Conservation (phyloP, 345 rosid species). For the Triadica sebifera region DNA sequence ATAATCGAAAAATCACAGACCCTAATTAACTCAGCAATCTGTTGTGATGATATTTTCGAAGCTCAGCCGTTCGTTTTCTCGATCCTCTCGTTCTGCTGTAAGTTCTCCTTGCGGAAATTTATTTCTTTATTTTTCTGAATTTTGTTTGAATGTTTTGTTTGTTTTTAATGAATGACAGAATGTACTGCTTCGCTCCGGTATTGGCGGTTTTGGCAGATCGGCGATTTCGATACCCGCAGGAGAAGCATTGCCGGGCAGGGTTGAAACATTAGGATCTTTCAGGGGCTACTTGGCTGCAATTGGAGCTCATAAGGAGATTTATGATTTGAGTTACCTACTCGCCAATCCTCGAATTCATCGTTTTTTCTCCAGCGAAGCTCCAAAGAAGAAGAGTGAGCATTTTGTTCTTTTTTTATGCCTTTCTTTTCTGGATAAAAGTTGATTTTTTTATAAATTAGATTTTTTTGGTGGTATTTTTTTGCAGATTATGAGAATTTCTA, state of each 20-base stretch:
- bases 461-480: not conserved
- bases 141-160: constrained; percentile 16
- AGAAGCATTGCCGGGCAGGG: not conserved
- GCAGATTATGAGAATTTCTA: constrained; percentile 85
- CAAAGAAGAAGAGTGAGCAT: constrained; percentile 69
- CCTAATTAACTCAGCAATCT: not conserved
- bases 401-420: not conserved
- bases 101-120: constrained; percentile 4
- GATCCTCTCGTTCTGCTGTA: constrained; percentile 57
- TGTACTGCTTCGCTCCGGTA: constrained; percentile 1
- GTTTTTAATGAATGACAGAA: not conserved
- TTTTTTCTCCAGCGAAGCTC: constrained; percentile 63
- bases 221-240: constrained; percentile 1
- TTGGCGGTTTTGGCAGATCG: constrained; percentile 28
- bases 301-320: constrained; percentile 35
- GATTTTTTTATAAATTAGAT: not conserved
- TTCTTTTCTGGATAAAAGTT: not conserved
- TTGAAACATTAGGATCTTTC: constrained; percentile 42
- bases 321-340: constrained; percentile 52
- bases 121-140: not conserved
- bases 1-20: not conserved
- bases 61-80: constrained; percentile 48
- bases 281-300: constrained; percentile 57
- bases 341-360: constrained; percentile 65
- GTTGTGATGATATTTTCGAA: constrained; percentile 53